Evolutionary conservation across 225 moss, liverwort and hornwort genomes (phyloP).

Genomic region (Ulota crispa): DNA sequence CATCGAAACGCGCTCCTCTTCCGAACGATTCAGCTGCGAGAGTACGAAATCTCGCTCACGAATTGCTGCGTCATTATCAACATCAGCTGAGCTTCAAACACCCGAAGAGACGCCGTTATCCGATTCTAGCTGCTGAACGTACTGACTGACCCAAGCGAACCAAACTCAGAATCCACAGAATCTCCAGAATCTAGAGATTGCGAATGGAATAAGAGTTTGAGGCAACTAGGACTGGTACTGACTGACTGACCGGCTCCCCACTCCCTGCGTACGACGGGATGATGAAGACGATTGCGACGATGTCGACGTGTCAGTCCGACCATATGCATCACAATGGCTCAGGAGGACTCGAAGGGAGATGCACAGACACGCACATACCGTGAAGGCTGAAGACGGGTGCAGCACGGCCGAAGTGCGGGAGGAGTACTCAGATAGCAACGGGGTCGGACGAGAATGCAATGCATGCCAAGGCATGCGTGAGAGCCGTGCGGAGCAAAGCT

Average conservation of each 20-base stretch:
- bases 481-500: background rate
- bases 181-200: background rate
- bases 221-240: background rate
- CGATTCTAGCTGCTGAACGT: background rate
- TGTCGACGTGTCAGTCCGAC: background rate
- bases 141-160: background rate
- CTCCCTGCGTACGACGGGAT: background rate
- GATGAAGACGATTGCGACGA: background rate
- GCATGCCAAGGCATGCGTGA: background rate
- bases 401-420: no score
- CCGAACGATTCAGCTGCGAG: background rate
- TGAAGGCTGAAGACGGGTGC: background rate
- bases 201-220: background rate
- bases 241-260: background rate
- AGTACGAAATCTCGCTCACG: background rate
- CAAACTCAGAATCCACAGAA: background rate
- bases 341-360: no score
- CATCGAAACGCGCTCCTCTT: constrained; percentile 17
- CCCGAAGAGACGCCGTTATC: background rate
- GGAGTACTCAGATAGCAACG: background rate
- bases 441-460: background rate
- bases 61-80: background rate
- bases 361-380: background rate
- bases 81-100: background rate
- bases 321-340: background rate